Conservation (phyloP, 768 basidiomycete species). For the Phanerodontia chrysosporium region DNA sequence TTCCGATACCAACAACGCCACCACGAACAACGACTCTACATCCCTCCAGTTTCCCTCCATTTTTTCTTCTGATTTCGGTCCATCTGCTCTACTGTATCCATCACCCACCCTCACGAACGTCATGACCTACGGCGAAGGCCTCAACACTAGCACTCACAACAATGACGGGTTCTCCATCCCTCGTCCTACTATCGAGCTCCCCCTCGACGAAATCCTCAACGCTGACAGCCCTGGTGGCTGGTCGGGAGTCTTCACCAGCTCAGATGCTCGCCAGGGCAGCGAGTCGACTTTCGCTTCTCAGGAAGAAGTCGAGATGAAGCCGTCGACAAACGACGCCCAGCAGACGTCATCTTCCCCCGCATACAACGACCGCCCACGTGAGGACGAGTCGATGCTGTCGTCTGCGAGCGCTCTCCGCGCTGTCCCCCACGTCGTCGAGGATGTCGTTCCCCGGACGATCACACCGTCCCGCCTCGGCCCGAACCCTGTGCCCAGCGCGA, state of each 20-base stretch:
- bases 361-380: conserved; percentile 15
- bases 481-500: conserved; percentile 43
- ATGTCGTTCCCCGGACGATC: conserved; percentile 46
- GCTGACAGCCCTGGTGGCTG: conserved; percentile 34
- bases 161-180: conserved; percentile 53
- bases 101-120: conserved; percentile 62
- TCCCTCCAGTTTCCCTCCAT: conserved; percentile 68
- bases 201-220: conserved; percentile 77
- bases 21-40: conserved; percentile 24
- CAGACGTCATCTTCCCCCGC: not conserved
- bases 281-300: conserved; percentile 16
- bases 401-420: conserved; percentile 27
- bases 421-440: conserved; percentile 38
- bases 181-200: conserved; percentile 81
- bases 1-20: conserved; percentile 14
- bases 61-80: conserved; percentile 74
- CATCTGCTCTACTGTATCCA: conserved; percentile 67
- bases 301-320: conserved; percentile 31
- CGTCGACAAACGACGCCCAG: conserved; percentile 15
- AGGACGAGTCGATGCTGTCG: conserved; percentile 25
- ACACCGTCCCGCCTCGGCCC: conserved; percentile 56
- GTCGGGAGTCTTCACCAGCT: conserved; percentile 17
- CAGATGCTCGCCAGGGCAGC: conserved; percentile 3
- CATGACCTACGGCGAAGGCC: conserved; percentile 78
- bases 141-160: conserved; percentile 37